Evolutionary conservation across 768 basidiomycete species (phyloP).

Genomic region (Chalciporus piperatus): DNA sequence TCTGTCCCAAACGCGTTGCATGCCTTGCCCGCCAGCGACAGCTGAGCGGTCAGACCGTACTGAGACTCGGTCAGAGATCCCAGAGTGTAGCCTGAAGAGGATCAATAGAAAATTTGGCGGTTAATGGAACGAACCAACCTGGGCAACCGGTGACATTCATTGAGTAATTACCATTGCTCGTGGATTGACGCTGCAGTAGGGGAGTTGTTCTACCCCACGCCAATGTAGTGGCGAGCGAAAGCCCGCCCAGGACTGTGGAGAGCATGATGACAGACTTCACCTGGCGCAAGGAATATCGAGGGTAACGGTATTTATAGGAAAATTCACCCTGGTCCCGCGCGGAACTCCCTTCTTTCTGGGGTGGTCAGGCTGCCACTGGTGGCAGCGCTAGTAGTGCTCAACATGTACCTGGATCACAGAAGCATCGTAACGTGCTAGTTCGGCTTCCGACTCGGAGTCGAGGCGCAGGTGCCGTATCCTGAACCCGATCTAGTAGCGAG

Average conservation of each 20-base stretch:
- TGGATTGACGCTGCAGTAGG: slow-evolving; percentile 3
- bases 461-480: too few relatives aligned
- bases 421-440: too few relatives aligned
- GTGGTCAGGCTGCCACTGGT: too few relatives aligned
- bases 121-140: slow-evolving; percentile 14
- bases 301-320: background rate
- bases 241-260: slow-evolving; percentile 7
- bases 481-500: too few relatives aligned
- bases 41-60: slow-evolving; percentile 51
- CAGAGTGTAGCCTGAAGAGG: slow-evolving; percentile 51
- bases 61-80: slow-evolving; percentile 39
- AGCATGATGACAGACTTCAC: slow-evolving; percentile 4
- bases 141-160: slow-evolving; percentile 32
- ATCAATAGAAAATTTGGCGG: background rate
- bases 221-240: slow-evolving; percentile 2
- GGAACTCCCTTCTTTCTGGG: background rate
- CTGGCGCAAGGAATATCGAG: background rate
- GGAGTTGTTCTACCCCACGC: slow-evolving; percentile 7
- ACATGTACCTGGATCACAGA: too few relatives aligned
- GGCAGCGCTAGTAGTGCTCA: too few relatives aligned
- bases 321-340: background rate
- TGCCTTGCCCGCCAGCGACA: slow-evolving; percentile 50
- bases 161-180: slow-evolving; percentile 14
- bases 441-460: too few relatives aligned
- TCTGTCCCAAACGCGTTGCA: slow-evolving; percentile 70